Base-by-base conservation (phyloP, 148 eudicot genomes). In the Vaccinium macrocarpon region DNA sequence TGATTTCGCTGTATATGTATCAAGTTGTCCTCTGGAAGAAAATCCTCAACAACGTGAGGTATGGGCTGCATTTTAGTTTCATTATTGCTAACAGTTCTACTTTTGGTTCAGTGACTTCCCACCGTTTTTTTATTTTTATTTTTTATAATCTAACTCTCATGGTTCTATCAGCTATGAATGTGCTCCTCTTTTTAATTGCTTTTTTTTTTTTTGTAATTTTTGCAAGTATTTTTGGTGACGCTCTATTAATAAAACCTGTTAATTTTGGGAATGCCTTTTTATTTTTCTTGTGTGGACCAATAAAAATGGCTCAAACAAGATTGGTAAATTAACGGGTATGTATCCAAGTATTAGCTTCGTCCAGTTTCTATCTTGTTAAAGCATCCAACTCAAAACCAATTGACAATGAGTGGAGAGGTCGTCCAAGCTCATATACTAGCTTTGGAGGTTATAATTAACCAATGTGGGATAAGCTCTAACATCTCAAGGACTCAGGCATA, bases 31-130 rank as follows among this genome's bases (percentile, higher is more conserved):
- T 29, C 49, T 14, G 21, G 6, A 49, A 64, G 46, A 46, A 62
- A 50, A 42, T 59, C 68, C 25, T 56, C 23, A 55, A 3, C 16
- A 38, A 50, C 50, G 83, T 50, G 61, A 66, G 83, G 83, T 68
- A 25, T 82, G 73, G 46, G 42, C 6, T 48, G 71, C 61, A 50
- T 68, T 25, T 35, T 55, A 55, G 14, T 79, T 79, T 29, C 16
- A 77, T 51, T 56, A 55, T 55, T 55, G 21, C 48, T 79, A 15
- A 18, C 49, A 57, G 25, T 55, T 53, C 4, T 1, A 50, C 56
- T 6, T 78, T 78, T 78, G 81, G 62, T 52, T 78, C 53, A 0
- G 7, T 15, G 62, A 52, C 8, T 78, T 78, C 81, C 57, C 56
- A 76, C 13, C 5, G 2, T 6, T 19, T n/a, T 3, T 46, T 19